phyloP scores from a whole-genome alignment of 257 asterid genomes.

The Ehretia macrophylla region DNA sequence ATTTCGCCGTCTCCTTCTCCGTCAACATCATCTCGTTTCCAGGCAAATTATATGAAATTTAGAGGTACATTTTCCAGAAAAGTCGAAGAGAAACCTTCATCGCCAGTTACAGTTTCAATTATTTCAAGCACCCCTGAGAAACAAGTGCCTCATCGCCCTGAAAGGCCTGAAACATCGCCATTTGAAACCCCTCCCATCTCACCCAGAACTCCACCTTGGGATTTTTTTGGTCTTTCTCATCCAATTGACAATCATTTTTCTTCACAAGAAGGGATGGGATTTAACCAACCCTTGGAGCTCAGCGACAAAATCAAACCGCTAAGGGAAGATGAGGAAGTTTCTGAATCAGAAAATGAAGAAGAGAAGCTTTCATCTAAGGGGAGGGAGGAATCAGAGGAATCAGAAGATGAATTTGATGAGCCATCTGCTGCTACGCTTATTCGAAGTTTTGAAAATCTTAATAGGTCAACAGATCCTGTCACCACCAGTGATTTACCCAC shows the following conservation, averaged over 20 bases:
- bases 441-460: slow-evolving; percentile 77
- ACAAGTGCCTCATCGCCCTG: slow-evolving; percentile 50
- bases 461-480: slow-evolving; percentile 36
- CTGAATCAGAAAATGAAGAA: slow-evolving; percentile 40
- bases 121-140: slow-evolving; percentile 59
- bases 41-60: slow-evolving; percentile 69
- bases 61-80: slow-evolving; percentile 56
- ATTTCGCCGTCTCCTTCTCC: slow-evolving; percentile 61
- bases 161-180: slow-evolving; percentile 40
- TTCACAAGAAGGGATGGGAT: slow-evolving; percentile 32
- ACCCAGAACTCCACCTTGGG: slow-evolving; percentile 92
- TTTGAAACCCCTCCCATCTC: slow-evolving; percentile 48
- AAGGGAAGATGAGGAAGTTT: slow-evolving; percentile 36
- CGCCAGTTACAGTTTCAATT: slow-evolving; percentile 50
- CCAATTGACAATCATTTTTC: slow-evolving; percentile 56
- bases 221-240: slow-evolving; percentile 76
- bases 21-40: slow-evolving; percentile 35
- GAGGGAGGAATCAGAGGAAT: slow-evolving; percentile 57
- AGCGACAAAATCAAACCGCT: slow-evolving; percentile 30
- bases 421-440: slow-evolving; percentile 74
- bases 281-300: slow-evolving; percentile 27
- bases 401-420: slow-evolving; percentile 91
- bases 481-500: slow-evolving; percentile 26
- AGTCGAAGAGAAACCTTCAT: slow-evolving; percentile 73
- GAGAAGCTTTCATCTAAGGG: slow-evolving; percentile 44